These are phyloP conservation scores for Syncephalastrum contaminatum DNA, from an alignment of 371 early-diverging fungal genomes.

Conservation along the genomic window DNA sequence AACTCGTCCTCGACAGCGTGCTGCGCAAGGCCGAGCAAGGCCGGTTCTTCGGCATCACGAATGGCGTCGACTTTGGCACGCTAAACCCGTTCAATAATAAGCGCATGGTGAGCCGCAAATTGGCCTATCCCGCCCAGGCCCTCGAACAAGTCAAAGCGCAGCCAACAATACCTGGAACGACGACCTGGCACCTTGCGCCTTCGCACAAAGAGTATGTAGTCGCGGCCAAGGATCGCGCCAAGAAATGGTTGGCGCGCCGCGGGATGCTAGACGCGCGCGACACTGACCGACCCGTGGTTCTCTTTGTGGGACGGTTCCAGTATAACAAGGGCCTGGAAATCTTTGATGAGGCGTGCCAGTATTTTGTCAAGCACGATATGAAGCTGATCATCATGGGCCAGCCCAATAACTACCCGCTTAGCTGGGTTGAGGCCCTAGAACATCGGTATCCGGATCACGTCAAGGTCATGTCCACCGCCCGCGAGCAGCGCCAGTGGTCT, in stretches of 20 bases:
- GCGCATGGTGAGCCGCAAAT: slow-evolving; percentile 32
- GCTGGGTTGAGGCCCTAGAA: slow-evolving; percentile 39
- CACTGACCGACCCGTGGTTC: slow-evolving; percentile 49
- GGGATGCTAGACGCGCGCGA: slow-evolving; percentile 43
- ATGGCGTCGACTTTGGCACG: slow-evolving; percentile 56
- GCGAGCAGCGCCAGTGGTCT: slow-evolving; percentile 53
- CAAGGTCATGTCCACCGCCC: slow-evolving; percentile 39
- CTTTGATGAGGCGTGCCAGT: slow-evolving; percentile 39
- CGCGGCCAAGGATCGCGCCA: slow-evolving; percentile 53
- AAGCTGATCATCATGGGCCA: slow-evolving; percentile 60
- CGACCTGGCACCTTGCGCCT: slow-evolving; percentile 26
- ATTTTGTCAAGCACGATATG: slow-evolving; percentile 48
- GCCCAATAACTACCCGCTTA: slow-evolving; percentile 49
- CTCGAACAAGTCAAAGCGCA: slow-evolving; percentile 9
- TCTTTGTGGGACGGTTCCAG: slow-evolving; percentile 58
- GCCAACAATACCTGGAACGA: slow-evolving; percentile 7
- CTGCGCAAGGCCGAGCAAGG: slow-evolving; percentile 49
- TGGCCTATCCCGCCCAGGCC: slow-evolving; percentile 50
- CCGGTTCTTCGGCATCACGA: slow-evolving; percentile 60
- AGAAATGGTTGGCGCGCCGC: slow-evolving; percentile 47
- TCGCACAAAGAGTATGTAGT: slow-evolving; percentile 34
- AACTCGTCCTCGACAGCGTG: slow-evolving; percentile 58
- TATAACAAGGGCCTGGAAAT: slow-evolving; percentile 50
- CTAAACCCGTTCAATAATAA: slow-evolving; percentile 56
- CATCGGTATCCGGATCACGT: slow-evolving; percentile 50